Conservation (phyloP, 176 grass and related monocot genomes). For the Pontederia paniculata region DNA sequence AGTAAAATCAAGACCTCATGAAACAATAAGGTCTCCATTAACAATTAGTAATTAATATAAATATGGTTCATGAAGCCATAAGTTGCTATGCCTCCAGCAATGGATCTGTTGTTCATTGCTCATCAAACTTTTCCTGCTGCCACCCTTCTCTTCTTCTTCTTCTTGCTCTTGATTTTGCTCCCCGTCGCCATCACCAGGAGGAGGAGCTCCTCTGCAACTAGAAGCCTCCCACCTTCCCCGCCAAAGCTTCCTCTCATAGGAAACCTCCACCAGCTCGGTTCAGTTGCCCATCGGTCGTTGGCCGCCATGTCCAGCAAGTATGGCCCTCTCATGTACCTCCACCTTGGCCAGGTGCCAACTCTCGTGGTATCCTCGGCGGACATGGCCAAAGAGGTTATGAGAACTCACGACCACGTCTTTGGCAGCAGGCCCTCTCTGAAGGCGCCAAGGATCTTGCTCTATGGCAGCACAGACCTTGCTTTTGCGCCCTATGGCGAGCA, state of each 20-base stretch:
- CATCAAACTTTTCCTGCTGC: too few species aligned
- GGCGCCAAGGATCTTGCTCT: not conserved
- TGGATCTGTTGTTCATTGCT: too few species aligned
- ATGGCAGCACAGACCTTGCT: not conserved
- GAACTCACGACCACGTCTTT: conserved; percentile 18
- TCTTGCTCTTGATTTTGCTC: not conserved
- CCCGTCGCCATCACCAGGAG: not conserved
- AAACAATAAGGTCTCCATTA: too few species aligned
- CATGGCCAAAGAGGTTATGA: conserved; percentile 18
- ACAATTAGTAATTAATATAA: too few species aligned
- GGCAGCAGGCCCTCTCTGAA: conserved; percentile 10
- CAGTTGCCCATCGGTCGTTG: conserved; percentile 15
- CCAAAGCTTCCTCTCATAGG: conserved; percentile 24
- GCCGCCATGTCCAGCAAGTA: conserved; percentile 9
- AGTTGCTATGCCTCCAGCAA: too few species aligned
- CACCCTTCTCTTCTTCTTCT: not conserved
- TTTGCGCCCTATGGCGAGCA: conserved; percentile 15
- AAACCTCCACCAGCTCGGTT: conserved; percentile 14
- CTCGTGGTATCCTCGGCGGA: conserved; percentile 14
- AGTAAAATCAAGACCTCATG: too few species aligned
- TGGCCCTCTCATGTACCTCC: conserved; percentile 19
- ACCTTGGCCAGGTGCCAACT: not conserved
- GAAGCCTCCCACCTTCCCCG: conserved; percentile 17
- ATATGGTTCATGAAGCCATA: too few species aligned
- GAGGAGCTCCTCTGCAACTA: not conserved